phyloP scores from a whole-genome alignment of 352 stramenopile genomes.

The Phytopythium montanum region DNA sequence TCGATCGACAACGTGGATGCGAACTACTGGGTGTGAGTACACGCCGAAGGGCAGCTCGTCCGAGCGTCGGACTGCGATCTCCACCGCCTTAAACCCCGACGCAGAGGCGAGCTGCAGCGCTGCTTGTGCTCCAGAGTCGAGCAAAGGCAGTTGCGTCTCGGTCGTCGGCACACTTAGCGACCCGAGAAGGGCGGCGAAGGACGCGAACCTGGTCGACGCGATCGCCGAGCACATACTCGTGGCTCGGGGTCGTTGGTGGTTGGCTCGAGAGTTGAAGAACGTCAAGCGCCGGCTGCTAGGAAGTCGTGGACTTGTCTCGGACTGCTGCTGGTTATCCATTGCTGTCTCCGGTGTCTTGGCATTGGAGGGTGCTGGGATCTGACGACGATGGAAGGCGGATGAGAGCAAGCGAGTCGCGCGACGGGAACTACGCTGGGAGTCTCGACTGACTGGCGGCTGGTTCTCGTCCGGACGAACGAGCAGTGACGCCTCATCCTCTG shows the following conservation, averaged over 20 bases:
- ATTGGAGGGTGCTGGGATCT: neutral
- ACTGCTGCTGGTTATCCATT: neutral
- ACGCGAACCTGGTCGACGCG: neutral
- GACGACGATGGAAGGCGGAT: slow-evolving; percentile 3
- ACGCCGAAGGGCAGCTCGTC: slow-evolving; percentile 52
- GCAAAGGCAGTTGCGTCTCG: slow-evolving; percentile 19
- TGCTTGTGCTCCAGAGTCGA: slow-evolving; percentile 4
- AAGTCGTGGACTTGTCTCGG: neutral
- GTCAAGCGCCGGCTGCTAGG: neutral
- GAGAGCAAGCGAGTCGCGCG: slow-evolving; percentile 1
- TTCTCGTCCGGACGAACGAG: slow-evolving; percentile 22
- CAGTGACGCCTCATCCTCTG: slow-evolving; percentile 33
- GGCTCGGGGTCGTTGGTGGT: neutral
- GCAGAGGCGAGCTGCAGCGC: neutral
- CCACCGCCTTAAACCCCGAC: slow-evolving; percentile 11
- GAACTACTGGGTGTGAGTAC: slow-evolving; percentile 37
- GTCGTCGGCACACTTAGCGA: slow-evolving; percentile 24
- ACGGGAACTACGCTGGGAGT: neutral
- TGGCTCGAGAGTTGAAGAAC: neutral
- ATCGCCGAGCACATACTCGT: slow-evolving; percentile 4
- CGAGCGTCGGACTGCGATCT: slow-evolving; percentile 33
- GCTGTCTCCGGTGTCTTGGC: neutral
- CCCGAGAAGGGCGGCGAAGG: slow-evolving; percentile 26
- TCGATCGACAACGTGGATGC: slow-evolving; percentile 43
- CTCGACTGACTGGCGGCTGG: neutral